Percentiles rank a stretch among this genome's conserved stretches.
These are phyloP conservation scores for Coniella lustricola DNA, from an alignment of 2,329 filamentous ascomycete genomes.

Conservation along the genomic window DNA sequence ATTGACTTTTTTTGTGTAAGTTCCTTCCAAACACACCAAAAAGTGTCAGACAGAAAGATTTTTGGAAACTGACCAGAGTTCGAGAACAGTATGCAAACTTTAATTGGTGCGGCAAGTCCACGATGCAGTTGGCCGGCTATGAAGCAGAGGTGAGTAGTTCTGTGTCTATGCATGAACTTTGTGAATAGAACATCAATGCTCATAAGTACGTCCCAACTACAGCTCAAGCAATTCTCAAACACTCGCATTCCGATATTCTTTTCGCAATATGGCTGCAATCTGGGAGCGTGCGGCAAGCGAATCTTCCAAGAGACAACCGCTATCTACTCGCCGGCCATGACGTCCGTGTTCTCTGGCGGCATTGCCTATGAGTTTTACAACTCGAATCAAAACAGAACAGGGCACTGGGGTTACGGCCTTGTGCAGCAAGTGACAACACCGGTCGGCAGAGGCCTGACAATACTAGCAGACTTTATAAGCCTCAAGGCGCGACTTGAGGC, in stretches of 20 bases:
- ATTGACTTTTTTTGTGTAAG: slow-evolving; percentile 16
- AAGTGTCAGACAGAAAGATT: no score
- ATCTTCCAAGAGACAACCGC: slow-evolving; percentile 50
- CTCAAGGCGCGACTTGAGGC: slow-evolving; percentile 8
- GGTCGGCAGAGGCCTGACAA: slow-evolving; percentile 7
- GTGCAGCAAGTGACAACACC: slow-evolving; percentile 23
- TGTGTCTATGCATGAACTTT: neutral
- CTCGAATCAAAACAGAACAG: slow-evolving; percentile 30
- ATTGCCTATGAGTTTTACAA: slow-evolving; percentile 57
- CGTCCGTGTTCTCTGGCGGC: slow-evolving; percentile 47
- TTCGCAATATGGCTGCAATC: slow-evolving; percentile 52
- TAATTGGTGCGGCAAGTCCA: slow-evolving; percentile 49
- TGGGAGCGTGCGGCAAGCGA: slow-evolving; percentile 35
- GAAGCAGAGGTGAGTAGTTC: slow-evolving; percentile 23
- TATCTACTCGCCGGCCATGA: slow-evolving; percentile 51
- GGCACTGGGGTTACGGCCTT: slow-evolving; percentile 31
- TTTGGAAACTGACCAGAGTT: neutral
- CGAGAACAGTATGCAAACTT: slow-evolving; percentile 41
- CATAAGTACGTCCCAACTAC: neutral
- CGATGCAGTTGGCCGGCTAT: slow-evolving; percentile 44
- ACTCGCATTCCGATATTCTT: slow-evolving; percentile 58
- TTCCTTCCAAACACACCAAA: neutral
- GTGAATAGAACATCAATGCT: neutral
- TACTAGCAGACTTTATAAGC: slow-evolving; percentile 8
- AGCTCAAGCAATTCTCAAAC: slow-evolving; percentile 42